Conservation (phyloP, 2,329 filamentous ascomycete species). For the Chaetomium sp. region DNA sequence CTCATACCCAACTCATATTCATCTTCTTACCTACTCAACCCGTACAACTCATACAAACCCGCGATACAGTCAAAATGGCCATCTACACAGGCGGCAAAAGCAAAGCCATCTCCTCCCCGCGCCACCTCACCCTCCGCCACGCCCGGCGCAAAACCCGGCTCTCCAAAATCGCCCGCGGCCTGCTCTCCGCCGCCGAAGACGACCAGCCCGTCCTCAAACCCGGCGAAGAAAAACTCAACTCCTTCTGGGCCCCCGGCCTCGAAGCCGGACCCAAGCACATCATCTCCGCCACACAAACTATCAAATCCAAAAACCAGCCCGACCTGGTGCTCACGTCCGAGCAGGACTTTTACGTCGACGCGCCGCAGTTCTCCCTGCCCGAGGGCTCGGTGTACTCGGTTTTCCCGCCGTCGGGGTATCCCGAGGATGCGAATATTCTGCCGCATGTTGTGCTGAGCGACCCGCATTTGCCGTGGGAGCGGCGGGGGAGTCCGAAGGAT, state of each 20-base stretch:
- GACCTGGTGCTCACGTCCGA: background rate
- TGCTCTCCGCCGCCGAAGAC: background rate
- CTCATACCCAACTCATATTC: too few species aligned
- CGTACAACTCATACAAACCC: background rate
- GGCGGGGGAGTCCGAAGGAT: conserved; percentile 20
- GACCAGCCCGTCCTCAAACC: background rate
- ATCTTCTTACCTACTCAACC: too few species aligned
- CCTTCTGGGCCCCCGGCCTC: background rate
- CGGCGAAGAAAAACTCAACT: background rate
- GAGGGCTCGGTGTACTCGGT: conserved; percentile 30
- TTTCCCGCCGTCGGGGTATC: conserved; percentile 36
- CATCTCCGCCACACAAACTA: background rate
- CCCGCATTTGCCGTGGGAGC: conserved; percentile 39
- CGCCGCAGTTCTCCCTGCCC: conserved; percentile 32
- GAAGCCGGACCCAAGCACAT: background rate
- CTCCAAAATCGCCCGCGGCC: background rate
- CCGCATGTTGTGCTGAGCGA: conserved; percentile 41
- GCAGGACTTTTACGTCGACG: conserved; percentile 30
- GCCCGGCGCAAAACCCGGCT: background rate
- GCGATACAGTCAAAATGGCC: background rate
- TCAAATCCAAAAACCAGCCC: background rate
- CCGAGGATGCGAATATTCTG: conserved; percentile 29
- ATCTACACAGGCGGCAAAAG: background rate
- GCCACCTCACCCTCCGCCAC: background rate
- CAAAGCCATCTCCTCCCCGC: background rate